phyloP scores from a whole-genome alignment of 2,329 filamentous ascomycete genomes.

The Endoconidiophora polonica region DNA sequence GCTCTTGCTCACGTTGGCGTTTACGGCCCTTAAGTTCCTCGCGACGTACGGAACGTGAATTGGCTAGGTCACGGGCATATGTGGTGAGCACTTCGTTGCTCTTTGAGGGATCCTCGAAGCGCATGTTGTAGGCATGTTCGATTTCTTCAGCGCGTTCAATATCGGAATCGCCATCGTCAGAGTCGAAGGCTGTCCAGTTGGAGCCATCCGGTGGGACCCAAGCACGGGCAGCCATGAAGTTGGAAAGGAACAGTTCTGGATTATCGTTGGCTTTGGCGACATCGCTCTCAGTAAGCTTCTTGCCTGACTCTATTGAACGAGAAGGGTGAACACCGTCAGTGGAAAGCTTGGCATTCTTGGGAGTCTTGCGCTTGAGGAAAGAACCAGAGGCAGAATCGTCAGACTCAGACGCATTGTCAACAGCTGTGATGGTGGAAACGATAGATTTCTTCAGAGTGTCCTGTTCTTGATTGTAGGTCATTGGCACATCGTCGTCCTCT shows the following conservation, averaged over 20 bases:
- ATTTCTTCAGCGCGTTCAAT: conserved; percentile 65
- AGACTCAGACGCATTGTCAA: conserved; percentile 26
- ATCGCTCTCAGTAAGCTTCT: conserved; percentile 41
- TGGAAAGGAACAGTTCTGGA: conserved; percentile 82
- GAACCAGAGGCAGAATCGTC: conserved; percentile 25
- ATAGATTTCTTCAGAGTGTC: conserved; percentile 64
- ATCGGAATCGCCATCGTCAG: conserved; percentile 75
- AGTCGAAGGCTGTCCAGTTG: conserved; percentile 70
- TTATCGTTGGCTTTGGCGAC: conserved; percentile 68
- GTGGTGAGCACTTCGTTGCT: conserved; percentile 77
- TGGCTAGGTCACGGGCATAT: conserved; percentile 73
- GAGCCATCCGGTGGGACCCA: conserved; percentile 59
- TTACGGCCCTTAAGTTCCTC: conserved; percentile 66
- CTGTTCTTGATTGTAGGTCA: conserved; percentile 79
- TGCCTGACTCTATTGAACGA: conserved; percentile 28
- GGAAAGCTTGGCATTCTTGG: conserved; percentile 7
- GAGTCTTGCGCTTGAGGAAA: conserved; percentile 15
- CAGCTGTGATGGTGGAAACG: conserved; percentile 59
- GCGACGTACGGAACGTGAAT: conserved; percentile 67
- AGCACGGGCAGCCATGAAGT: conserved; percentile 81
- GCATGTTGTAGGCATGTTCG: conserved; percentile 85
- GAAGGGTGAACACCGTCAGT: conserved; percentile 37
- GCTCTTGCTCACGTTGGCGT: conserved; percentile 62
- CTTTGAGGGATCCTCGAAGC: conserved; percentile 82
- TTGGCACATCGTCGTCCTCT: conserved; percentile 29